These are phyloP conservation scores for Grammothele lineata DNA, from an alignment of 768 basidiomycete genomes.

Conservation along the genomic window DNA sequence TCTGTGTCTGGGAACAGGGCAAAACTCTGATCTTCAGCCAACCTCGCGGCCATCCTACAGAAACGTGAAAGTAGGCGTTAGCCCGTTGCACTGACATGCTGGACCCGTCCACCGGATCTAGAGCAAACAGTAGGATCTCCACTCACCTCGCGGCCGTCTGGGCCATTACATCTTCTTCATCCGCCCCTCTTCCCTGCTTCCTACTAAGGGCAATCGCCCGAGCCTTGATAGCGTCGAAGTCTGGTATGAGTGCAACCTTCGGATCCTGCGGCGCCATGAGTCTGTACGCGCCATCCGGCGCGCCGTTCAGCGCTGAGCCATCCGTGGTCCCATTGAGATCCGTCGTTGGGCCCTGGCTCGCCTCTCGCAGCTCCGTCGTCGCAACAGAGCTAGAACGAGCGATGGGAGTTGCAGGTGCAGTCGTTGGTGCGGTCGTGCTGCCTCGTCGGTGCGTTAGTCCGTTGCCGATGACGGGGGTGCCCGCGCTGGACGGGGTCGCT, in stretches of 20 bases:
- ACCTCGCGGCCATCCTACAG: conserved; percentile 47
- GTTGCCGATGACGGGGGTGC: conserved; percentile 6
- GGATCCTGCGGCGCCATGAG: conserved; percentile 1
- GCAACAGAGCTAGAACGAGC: conserved; percentile 5
- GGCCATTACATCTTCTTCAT: conserved; percentile 47
- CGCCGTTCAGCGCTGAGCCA: not conserved
- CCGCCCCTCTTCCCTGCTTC: conserved; percentile 38
- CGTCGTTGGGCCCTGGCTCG: conserved; percentile 6
- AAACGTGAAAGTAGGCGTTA: not conserved
- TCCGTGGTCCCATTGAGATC: not conserved
- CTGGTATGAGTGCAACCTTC: conserved; percentile 10
- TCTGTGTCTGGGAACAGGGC: conserved; percentile 65
- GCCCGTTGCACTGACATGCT: not conserved
- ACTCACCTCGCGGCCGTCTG: conserved; percentile 49
- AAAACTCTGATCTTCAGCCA: conserved; percentile 59
- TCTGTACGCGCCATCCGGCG: not conserved
- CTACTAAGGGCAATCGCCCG: conserved; percentile 11
- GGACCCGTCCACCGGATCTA: not conserved
- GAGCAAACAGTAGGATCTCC: not conserved
- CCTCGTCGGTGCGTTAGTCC: not conserved
- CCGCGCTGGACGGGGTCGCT: conserved; percentile 3
- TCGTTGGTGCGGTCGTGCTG: not conserved
- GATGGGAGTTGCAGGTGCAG: conserved; percentile 10
- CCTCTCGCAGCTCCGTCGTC: conserved; percentile 6
- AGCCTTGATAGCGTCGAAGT: conserved; percentile 17